Percentiles rank a stretch among this genome's conserved stretches.
These are phyloP conservation scores for Teratosphaeria destructans DNA, from an alignment of 2,329 filamentous ascomycete species.

Conservation along the genomic window DNA sequence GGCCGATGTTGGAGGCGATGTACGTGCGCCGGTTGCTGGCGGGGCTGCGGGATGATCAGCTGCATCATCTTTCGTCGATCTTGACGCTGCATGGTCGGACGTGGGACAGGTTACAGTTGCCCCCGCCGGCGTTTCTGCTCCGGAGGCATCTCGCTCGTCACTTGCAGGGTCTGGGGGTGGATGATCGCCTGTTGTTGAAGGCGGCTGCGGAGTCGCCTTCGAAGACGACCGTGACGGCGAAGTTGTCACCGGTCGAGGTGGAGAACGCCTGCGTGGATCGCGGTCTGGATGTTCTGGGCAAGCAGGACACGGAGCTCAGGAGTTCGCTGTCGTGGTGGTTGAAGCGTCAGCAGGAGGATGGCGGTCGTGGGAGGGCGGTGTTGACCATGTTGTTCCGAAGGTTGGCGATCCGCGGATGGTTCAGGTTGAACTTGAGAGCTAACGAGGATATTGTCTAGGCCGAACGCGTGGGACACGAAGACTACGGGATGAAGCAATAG, in stretches of 20 bases:
- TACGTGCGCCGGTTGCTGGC: not conserved
- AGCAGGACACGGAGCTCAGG: conserved; percentile 16
- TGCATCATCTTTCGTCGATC: conserved; percentile 29
- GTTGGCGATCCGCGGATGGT: conserved; percentile 17
- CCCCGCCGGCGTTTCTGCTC: conserved; percentile 43
- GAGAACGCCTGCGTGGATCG: conserved; percentile 28
- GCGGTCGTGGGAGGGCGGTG: conserved; percentile 17
- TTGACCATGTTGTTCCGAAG: conserved; percentile 26
- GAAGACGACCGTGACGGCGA: conserved; percentile 40
- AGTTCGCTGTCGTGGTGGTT: conserved; percentile 31
- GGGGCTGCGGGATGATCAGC: conserved; percentile 26
- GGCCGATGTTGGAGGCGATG: conserved; percentile 2
- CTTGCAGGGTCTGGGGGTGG: conserved; percentile 42
- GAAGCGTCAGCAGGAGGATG: conserved; percentile 28
- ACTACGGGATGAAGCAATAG: not conserved
- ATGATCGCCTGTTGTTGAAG: conserved; percentile 57
- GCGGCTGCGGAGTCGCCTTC: conserved; percentile 36
- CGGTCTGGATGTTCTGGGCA: conserved; percentile 24
- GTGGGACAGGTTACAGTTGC: conserved; percentile 37
- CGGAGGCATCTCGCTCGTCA: conserved; percentile 18
- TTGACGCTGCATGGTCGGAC: conserved; percentile 25
- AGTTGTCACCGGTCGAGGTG: conserved; percentile 33
- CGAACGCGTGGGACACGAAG: conserved; percentile 10
- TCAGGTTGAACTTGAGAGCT: conserved; percentile 11
- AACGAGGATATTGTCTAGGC: conserved; percentile 6